Evolutionary conservation across 805 yeast species (phyloP), one percentile per base, ranked within the genome.

Genomic region (Debaryomyces maramus): DNA sequence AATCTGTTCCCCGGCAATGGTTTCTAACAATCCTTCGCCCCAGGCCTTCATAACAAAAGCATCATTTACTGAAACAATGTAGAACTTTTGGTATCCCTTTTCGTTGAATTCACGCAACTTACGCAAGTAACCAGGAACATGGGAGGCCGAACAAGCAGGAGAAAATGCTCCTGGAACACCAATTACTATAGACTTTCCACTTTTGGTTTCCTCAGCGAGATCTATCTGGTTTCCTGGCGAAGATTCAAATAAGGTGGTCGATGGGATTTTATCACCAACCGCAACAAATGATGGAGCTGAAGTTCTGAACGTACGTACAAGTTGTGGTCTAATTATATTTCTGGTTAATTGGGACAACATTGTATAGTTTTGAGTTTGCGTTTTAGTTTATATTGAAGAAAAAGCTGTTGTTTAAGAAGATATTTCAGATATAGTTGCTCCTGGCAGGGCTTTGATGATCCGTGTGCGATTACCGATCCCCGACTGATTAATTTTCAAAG

Each of bases 21-120:
- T 40, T 34, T 52, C 56, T 19, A 60, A 47, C 27, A 65, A 51
- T 2, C 34, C 18, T 6, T 80, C 75, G 32, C 77, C 79, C 95
- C 96, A 89, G 0, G 93, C 90, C 51, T 78, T 76, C 55, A 82
- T 78, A 36, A 88, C 96, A 61, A 89, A 89, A 3, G 93, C 77
- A 58, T 89, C 97, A 62, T 89, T 89, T 35, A 87, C 96, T 14
- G 93, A 74, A 24, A 89, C 78, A 31, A 89, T 78, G 52, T 73
- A 80, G 37, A 88, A 61, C 33, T 78, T 64, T 18, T 65, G 52
- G 63, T 78, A 72, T n/a, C 96, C 96, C 63, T 84, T 83, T 20
- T 70, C 71, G 45, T 75, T 67, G 55, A 88, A 77, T 23, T 74
- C 69, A 5, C 70, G 56, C 43, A 75, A 61, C 32, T 73, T 61